phyloP scores from a whole-genome alignment of 1,139 yeast genomes.

The Oligophagozyma castellii region DNA sequence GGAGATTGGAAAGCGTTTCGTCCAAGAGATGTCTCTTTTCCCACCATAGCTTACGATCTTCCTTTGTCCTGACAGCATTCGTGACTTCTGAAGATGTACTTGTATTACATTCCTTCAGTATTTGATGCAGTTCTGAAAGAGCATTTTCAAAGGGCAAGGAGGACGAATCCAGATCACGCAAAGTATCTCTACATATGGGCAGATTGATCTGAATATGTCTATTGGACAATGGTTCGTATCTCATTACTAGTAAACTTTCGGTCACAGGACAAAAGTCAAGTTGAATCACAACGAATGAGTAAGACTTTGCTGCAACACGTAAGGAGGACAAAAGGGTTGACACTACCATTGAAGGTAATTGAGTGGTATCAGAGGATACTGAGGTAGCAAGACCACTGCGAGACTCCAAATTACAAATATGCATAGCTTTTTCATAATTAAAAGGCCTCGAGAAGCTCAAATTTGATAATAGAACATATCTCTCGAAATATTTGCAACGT shows the following conservation, averaged over 20 bases:
- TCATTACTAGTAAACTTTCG: conserved; percentile 45
- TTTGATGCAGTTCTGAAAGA: conserved; percentile 30
- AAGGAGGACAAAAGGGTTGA: too few species aligned
- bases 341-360: too few species aligned
- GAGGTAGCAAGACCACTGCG: too few species aligned
- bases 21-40: conserved; percentile 50
- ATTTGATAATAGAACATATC: too few species aligned
- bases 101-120: conserved; percentile 46
- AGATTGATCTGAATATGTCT: conserved; percentile 40
- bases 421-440: too few species aligned
- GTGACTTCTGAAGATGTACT: conserved; percentile 46
- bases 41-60: conserved; percentile 73
- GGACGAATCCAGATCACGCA: conserved; percentile 33
- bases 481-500: too few species aligned
- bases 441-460: too few species aligned
- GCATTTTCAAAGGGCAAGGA: conserved; percentile 36
- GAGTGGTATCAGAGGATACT: too few species aligned
- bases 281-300: conserved; percentile 39
- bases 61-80: conserved; percentile 33
- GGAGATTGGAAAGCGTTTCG: conserved; percentile 35
- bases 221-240: conserved; percentile 23
- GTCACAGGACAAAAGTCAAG: conserved; percentile 48
- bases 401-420: too few species aligned
- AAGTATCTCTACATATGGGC: conserved; percentile 42
- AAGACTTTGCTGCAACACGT: too few species aligned